A percentile compares a stretch with the other conserved stretches of the same genome.
Conservation (phyloP, 192 early-diverging fungal species). For the Umbelopsis isabellina region DNA sequence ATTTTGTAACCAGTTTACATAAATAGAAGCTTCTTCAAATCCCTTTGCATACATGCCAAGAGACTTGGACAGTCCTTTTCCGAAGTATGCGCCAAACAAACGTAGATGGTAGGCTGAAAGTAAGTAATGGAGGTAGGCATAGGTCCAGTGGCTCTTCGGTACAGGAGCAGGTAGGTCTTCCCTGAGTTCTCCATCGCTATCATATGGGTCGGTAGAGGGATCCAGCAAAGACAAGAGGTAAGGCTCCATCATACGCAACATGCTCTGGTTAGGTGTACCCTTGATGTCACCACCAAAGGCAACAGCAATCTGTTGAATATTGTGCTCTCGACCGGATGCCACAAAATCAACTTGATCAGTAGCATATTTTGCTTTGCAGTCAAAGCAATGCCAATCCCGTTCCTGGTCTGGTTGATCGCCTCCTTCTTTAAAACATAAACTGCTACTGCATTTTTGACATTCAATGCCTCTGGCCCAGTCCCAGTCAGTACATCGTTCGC, state of each 20-base stretch:
- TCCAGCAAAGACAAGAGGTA: slow-evolving; percentile 29
- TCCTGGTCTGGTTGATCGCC: neutral
- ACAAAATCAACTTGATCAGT: slow-evolving; percentile 19
- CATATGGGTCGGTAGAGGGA: slow-evolving; percentile 16
- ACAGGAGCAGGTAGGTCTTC: slow-evolving; percentile 10
- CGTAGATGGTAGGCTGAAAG: slow-evolving; percentile 36
- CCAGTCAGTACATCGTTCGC: slow-evolving; percentile 32
- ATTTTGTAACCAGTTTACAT: slow-evolving; percentile 30
- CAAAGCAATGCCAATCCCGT: slow-evolving; percentile 3
- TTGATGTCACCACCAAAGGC: slow-evolving; percentile 26
- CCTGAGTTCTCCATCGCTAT: slow-evolving; percentile 19
- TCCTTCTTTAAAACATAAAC: slow-evolving; percentile 2
- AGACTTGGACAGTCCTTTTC: slow-evolving; percentile 29
- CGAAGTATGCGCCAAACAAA: slow-evolving; percentile 34
- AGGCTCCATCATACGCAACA: slow-evolving; percentile 39
- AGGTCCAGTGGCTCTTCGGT: slow-evolving; percentile 41
- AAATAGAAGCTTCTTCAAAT: slow-evolving; percentile 34
- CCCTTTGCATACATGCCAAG: slow-evolving; percentile 27
- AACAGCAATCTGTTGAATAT: slow-evolving; percentile 30
- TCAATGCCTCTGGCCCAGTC: slow-evolving; percentile 31
- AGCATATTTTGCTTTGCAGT: slow-evolving; percentile 9
- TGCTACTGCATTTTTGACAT: slow-evolving; percentile 14
- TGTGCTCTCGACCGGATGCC: slow-evolving; percentile 25
- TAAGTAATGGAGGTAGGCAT: slow-evolving; percentile 29
- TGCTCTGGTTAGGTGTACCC: slow-evolving; percentile 11